Conservation (phyloP, 805 yeast genomes). For the Torulaspora gathmanii region DNA sequence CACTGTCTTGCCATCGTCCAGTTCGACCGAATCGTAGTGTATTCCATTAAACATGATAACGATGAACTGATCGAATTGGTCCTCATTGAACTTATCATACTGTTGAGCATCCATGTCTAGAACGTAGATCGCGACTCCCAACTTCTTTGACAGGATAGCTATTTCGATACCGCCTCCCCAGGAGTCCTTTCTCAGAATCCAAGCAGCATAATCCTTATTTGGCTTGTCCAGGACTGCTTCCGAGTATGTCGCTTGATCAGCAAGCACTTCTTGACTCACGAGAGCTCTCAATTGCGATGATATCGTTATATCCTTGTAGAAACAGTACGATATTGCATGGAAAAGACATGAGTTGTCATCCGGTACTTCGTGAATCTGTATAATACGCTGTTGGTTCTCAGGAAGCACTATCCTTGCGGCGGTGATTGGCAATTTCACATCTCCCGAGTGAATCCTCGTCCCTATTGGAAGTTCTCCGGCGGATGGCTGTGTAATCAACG, state of each 20-base stretch:
- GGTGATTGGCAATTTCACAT: conserved; percentile 6
- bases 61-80: conserved; percentile 41
- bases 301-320: conserved; percentile 41
- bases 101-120: conserved; percentile 61
- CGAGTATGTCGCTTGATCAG: conserved; percentile 44
- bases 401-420: conserved; percentile 10
- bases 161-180: conserved; percentile 88
- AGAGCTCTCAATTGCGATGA: conserved; percentile 48
- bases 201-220: conserved; percentile 45
- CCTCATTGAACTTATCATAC: conserved; percentile 50
- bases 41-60: conserved; percentile 61
- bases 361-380: conserved; percentile 55
- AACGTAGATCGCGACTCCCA: conserved; percentile 51
- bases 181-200: conserved; percentile 56
- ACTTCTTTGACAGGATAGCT: conserved; percentile 51
- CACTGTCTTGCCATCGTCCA: conserved; percentile 37
- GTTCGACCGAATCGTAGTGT: conserved; percentile 64
- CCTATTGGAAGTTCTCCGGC: neutral
- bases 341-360: conserved; percentile 79
- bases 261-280: conserved; percentile 45
- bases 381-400: conserved; percentile 29
- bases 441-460: neutral
- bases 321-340: conserved; percentile 55
- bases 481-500: conserved; percentile 13
- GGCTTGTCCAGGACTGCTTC: conserved; percentile 49